phyloP scores from a whole-genome alignment of 129 eudicot species.

The Artemisia annua region DNA sequence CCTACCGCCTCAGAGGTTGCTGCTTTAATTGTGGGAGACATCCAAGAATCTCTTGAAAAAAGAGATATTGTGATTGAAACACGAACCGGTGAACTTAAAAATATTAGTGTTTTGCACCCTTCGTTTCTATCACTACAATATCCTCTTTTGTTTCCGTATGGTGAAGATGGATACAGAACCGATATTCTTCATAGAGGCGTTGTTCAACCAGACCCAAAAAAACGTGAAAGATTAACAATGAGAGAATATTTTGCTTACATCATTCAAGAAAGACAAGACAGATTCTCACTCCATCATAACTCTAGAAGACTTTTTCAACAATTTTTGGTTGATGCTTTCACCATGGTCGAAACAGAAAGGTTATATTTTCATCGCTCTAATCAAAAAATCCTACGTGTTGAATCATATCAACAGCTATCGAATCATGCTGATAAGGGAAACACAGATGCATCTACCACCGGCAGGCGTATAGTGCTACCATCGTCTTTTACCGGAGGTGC shows the following conservation, averaged over 20 bases:
- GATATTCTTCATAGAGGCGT: background rate
- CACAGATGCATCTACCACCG: background rate
- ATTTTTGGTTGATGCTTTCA: too few species aligned
- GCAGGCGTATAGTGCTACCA: constrained; percentile 15
- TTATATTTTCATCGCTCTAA: background rate
- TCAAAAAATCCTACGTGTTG: background rate
- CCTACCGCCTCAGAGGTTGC: background rate
- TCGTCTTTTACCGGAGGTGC: background rate
- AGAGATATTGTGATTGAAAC: background rate
- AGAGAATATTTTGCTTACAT: background rate
- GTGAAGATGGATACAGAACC: background rate
- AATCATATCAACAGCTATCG: background rate
- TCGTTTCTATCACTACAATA: background rate
- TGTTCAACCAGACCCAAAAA: background rate
- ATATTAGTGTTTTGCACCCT: background rate
- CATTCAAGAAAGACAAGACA: too few species aligned
- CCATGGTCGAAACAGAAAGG: too few species aligned
- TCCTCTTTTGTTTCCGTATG: background rate
- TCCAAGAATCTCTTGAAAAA: background rate
- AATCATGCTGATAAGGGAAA: background rate
- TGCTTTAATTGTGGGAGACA: background rate
- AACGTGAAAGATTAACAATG: background rate
- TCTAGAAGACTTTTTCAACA: too few species aligned
- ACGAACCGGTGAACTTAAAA: background rate
- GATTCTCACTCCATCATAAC: too few species aligned